Evolutionary conservation across 768 basidiomycete species (phyloP).

Genomic region (Multifurca ochricompacta): DNA sequence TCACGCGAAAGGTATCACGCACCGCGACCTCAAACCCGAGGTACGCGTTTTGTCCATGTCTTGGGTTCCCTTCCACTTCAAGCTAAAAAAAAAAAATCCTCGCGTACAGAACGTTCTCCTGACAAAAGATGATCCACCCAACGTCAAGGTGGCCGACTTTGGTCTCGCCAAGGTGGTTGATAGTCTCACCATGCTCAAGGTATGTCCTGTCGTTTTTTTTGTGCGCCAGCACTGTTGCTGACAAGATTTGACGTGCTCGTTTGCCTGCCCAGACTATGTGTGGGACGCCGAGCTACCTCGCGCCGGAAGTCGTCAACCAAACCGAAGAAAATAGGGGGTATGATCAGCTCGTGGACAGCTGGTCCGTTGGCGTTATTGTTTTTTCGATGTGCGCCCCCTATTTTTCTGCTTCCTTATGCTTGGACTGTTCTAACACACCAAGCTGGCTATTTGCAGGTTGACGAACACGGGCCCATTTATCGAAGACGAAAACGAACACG

Average conservation of each 20-base stretch:
- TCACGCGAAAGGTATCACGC: conserved; percentile 69
- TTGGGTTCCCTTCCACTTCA: conserved; percentile 14
- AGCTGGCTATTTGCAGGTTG: not conserved
- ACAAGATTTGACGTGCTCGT: no score
- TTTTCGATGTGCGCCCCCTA: conserved; percentile 68
- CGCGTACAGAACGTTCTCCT: conserved; percentile 71
- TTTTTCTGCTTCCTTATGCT: not conserved
- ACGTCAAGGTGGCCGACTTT: conserved; percentile 90
- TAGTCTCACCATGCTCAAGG: conserved; percentile 66
- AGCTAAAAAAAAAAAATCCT: not conserved
- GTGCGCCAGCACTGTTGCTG: no score
- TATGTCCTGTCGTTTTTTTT: conserved; percentile 29
- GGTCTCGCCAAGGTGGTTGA: conserved; percentile 92
- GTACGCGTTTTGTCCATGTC: conserved; percentile 27
- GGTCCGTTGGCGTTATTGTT: conserved; percentile 93
- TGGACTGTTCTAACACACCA: not conserved
- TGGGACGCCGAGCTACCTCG: conserved; percentile 91
- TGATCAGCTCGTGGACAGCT: conserved; percentile 85
- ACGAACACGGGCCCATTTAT: not conserved
- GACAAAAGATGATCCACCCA: conserved; percentile 59
- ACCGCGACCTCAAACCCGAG: conserved; percentile 92
- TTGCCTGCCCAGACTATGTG: conserved; percentile 79
- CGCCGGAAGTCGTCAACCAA: conserved; percentile 82
- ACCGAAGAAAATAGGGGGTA: conserved; percentile 58
- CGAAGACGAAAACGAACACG: conserved; percentile 6